Evolutionary conservation across 106 monocot genomes (phyloP).

Genomic region (Dendrobium officinale): DNA sequence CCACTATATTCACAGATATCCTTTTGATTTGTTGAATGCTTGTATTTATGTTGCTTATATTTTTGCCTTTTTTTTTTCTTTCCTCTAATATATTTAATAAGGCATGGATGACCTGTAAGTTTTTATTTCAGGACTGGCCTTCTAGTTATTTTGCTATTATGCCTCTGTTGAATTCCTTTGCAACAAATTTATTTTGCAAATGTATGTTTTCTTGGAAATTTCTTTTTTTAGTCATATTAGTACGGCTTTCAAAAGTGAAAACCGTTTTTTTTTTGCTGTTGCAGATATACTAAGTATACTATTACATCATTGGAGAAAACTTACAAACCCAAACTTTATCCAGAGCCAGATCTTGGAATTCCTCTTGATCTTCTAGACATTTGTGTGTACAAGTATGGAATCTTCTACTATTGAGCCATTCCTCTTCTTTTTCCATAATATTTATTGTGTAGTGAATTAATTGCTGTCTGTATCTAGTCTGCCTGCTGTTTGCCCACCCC

Average conservation of each 20-base stretch:
- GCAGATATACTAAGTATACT: constrained; percentile 67
- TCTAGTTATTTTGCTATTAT: not conserved
- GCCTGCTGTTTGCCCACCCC: constrained; percentile 32
- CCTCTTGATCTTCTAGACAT: constrained; percentile 95
- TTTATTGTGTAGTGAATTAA: not conserved
- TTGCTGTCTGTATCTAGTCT: constrained; percentile 26
- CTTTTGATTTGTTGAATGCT: not conserved
- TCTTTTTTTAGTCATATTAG: not conserved
- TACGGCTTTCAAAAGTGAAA: not conserved
- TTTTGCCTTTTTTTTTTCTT: not conserved
- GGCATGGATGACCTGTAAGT: not conserved
- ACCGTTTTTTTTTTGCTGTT: constrained; percentile 2
- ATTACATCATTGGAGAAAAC: constrained; percentile 85
- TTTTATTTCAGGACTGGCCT: not conserved
- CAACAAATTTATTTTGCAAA: not conserved
- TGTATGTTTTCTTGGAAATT: not conserved
- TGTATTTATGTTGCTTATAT: not conserved
- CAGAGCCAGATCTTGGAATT: constrained; percentile 85
- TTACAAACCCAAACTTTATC: constrained; percentile 76
- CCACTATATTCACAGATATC: not conserved
- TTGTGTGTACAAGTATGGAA: constrained; percentile 79
- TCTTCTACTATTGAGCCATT: not conserved
- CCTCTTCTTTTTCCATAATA: not conserved
- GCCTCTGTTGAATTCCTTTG: not conserved
- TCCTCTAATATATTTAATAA: no score